Evolutionary conservation across 2,329 filamentous ascomycete genomes (phyloP), one percentile per base, ranked within the genome.

Genomic region (Aspergillus sergii): DNA sequence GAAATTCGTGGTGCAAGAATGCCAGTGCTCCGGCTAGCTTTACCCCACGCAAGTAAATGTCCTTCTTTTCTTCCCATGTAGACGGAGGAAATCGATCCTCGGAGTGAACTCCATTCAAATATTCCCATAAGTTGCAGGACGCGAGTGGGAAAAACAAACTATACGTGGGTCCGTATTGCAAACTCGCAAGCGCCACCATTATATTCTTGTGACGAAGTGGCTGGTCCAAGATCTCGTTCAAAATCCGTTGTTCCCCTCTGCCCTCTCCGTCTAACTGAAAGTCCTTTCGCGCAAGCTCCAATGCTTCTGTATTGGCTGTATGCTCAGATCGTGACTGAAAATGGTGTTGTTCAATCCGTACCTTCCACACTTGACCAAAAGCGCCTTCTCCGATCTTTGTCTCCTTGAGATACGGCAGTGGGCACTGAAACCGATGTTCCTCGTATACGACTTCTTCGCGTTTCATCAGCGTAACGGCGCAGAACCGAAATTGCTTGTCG

Each of bases 61-160:
- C 67, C 1, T 58, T 72, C 74, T 41, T 70, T 60, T 68, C 34
- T 7, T 55, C 68, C 32, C 53, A 43, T 39, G 1, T 65, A 32
- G 7, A 63, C 23, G 26, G 68, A 11, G 67, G 70, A 1, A 62
- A 48, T 10, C 60, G 64, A 2, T 28, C 46, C 21, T 36, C 32
- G 3, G 10, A 43, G 57, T 23, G 64, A 28, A 69, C 34, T 3
- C 71, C 65, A 30, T 67, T 74, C 71, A 81, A 76, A 61, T 79
- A 80, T n/a, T 68, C 68, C 54, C 71, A 67, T 0, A 81, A 69
- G 54, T 80, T 77, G 68, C 74, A 79, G 21, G 73, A 67, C 1
- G 79, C 78, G 6, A 78, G 70, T 1, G 76, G 75, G 73, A 81
- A 80, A 60, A 81, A 80, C 4, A 81, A 67, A 57, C 78, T 80